These are phyloP conservation scores for Chlamydomonas eustigma DNA, from an alignment of 139 green algal genomes.

Conservation along the genomic window DNA sequence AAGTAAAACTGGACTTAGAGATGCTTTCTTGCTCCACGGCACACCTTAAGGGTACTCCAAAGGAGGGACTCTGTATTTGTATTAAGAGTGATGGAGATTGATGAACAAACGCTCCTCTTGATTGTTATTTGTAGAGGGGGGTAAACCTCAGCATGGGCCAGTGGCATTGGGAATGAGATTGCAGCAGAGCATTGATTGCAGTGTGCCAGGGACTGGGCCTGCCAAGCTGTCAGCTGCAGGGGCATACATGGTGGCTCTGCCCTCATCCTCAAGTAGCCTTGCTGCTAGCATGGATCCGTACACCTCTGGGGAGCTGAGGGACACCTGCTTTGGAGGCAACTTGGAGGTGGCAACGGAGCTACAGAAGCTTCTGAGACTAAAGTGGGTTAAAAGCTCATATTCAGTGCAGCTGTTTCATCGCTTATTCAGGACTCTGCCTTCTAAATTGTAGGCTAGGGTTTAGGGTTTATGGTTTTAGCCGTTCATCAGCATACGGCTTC, in stretches of 20 bases:
- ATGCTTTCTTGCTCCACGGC: too few relatives aligned
- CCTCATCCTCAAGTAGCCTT: background rate
- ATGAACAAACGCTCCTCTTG: too few relatives aligned
- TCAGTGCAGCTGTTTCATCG: too few relatives aligned
- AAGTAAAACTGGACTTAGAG: too few relatives aligned
- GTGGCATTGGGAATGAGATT: slow-evolving; percentile 37
- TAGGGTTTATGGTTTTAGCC: too few relatives aligned
- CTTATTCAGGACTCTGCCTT: too few relatives aligned
- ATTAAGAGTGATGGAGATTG: too few relatives aligned
- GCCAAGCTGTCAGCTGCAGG: slow-evolving; percentile 1
- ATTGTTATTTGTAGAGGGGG: background rate
- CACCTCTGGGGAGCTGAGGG: background rate
- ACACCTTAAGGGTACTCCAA: too few relatives aligned
- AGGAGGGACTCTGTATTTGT: too few relatives aligned
- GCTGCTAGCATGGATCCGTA: background rate
- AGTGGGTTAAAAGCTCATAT: slow-evolving; percentile 14
- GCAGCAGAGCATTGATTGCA: slow-evolving; percentile 29
- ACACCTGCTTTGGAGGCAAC: slow-evolving; percentile 11
- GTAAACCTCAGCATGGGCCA: slow-evolving; percentile 23
- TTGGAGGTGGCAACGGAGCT: slow-evolving; percentile 18
- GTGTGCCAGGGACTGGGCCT: background rate
- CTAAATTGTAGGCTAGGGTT: too few relatives aligned
- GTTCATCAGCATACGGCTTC: too few relatives aligned
- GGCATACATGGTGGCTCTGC: background rate
- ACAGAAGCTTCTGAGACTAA: background rate